Percentiles rank a stretch among this genome's conserved stretches.
Evolutionary conservation across 1,139 yeast genomes (phyloP).

Genomic region (Nadsonia starkeyi-henricii): DNA sequence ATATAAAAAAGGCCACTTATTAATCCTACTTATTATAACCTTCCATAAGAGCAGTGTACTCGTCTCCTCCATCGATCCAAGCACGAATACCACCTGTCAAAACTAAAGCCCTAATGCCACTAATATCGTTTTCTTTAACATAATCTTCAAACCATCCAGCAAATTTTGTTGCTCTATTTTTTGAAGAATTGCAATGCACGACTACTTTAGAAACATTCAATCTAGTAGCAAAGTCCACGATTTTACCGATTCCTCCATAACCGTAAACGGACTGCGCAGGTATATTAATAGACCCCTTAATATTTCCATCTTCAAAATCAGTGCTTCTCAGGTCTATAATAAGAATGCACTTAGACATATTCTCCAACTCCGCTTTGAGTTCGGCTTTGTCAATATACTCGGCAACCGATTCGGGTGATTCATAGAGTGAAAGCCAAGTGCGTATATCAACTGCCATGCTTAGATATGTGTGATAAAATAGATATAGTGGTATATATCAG

Average conservation of each 20-base stretch:
- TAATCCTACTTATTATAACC: no score
- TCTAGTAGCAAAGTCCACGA: conserved; percentile 4
- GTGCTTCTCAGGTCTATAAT: conserved; percentile 6
- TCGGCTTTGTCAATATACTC: conserved; percentile 1
- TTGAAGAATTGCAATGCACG: conserved; percentile 6
- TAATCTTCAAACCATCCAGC: conserved; percentile 5
- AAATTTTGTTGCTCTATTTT: conserved; percentile 4
- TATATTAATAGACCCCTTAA: conserved; percentile 4
- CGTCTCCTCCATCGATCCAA: conserved; percentile 5
- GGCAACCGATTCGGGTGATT: neutral
- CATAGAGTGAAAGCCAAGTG: neutral
- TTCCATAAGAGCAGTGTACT: conserved; percentile 4
- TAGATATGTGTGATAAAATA: no score
- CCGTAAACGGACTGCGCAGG: conserved; percentile 4
- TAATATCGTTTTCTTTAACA: conserved; percentile 3
- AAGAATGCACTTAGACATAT: conserved; percentile 2
- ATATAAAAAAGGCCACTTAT: neutral
- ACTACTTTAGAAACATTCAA: conserved; percentile 2
- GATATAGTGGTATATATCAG: no score
- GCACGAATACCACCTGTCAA: conserved; percentile 5
- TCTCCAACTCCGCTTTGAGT: conserved; percentile 4
- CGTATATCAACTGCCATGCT: neutral
- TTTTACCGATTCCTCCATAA: conserved; percentile 3
- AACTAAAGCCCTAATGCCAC: conserved; percentile 2
- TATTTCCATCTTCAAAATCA: conserved; percentile 6